Percentiles rank a stretch among this genome's conserved stretches.
Conservation (phyloP, 1,284 basidiomycete genomes). For the Malassezia furfur region DNA sequence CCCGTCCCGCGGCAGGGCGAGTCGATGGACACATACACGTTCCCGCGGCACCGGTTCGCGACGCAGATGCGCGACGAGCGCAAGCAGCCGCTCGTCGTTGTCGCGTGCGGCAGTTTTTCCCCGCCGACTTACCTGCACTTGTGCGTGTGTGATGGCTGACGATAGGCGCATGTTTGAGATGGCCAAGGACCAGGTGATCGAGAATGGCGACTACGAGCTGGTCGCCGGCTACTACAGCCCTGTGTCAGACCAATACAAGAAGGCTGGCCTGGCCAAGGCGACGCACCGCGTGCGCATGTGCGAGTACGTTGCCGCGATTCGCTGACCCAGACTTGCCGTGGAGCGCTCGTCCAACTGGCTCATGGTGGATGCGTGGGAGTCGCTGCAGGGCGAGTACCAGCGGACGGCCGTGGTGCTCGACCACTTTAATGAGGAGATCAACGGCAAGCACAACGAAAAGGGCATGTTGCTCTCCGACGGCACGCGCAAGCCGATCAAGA, state of each 20-base stretch:
- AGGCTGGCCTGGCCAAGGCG: slow-evolving; percentile 43
- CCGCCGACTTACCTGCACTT: slow-evolving; percentile 56
- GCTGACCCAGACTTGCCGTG: slow-evolving; percentile 26
- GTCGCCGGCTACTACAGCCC: slow-evolving; percentile 88
- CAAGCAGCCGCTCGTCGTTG: slow-evolving; percentile 47
- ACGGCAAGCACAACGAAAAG: slow-evolving; percentile 52
- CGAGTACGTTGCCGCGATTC: slow-evolving; percentile 18
- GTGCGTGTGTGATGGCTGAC: slow-evolving; percentile 52
- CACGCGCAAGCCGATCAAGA: slow-evolving; percentile 49
- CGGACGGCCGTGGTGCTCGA: slow-evolving; percentile 91
- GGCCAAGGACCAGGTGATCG: slow-evolving; percentile 87
- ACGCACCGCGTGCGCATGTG: slow-evolving; percentile 48
- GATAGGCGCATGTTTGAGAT: slow-evolving; percentile 89
- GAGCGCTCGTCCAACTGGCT: slow-evolving; percentile 48
- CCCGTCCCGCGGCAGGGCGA: slow-evolving; percentile 31
- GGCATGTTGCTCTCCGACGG: slow-evolving; percentile 40
- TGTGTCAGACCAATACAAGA: slow-evolving; percentile 53
- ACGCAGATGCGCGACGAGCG: slow-evolving; percentile 41
- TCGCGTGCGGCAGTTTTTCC: slow-evolving; percentile 55
- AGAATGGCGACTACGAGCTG: slow-evolving; percentile 85
- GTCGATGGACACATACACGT: slow-evolving; percentile 36
- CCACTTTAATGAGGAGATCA: slow-evolving; percentile 88
- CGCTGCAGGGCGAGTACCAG: slow-evolving; percentile 77
- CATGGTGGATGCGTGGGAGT: slow-evolving; percentile 97
- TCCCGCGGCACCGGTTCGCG: slow-evolving; percentile 42